Conservation (phyloP, 108 stramenopile species). For the Pseudonitzschia multiseries region DNA sequence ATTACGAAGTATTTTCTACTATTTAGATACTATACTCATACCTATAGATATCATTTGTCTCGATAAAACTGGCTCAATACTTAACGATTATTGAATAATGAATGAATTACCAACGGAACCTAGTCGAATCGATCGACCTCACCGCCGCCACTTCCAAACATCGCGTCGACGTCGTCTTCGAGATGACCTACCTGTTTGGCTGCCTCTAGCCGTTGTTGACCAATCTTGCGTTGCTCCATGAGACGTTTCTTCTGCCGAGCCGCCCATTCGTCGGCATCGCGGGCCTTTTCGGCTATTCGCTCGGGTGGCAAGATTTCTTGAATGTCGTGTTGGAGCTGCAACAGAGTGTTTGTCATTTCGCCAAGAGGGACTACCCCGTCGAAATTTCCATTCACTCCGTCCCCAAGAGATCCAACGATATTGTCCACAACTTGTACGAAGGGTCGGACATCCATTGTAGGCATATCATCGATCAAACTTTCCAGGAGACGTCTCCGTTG, state of each 20-base stretch:
- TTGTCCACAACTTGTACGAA: slow-evolving; percentile 88
- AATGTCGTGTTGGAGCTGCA: slow-evolving; percentile 78
- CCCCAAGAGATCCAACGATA: slow-evolving; percentile 78
- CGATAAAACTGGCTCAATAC: too few species aligned
- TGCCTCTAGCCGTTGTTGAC: slow-evolving; percentile 61
- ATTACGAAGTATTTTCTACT: too few species aligned
- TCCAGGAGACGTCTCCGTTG: slow-evolving; percentile 64
- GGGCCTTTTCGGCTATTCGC: slow-evolving; percentile 65
- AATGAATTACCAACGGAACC: too few species aligned
- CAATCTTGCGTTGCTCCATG: slow-evolving; percentile 59
- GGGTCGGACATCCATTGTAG: slow-evolving; percentile 85
- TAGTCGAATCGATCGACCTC: slow-evolving; percentile 42
- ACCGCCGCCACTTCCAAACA: slow-evolving; percentile 28
- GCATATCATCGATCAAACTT: slow-evolving; percentile 81
- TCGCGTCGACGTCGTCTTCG: slow-evolving; percentile 36
- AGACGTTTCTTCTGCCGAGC: slow-evolving; percentile 60
- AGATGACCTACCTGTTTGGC: slow-evolving; percentile 19
- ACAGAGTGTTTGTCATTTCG: slow-evolving; percentile 81
- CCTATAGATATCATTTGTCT: too few species aligned
- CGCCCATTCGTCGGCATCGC: slow-evolving; percentile 88
- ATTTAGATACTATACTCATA: too few species aligned
- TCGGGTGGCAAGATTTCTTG: slow-evolving; percentile 83
- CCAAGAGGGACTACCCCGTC: slow-evolving; percentile 51
- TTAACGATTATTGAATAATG: too few species aligned
- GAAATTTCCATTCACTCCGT: slow-evolving; percentile 73